Base-by-base conservation (phyloP, 148 eudicot species). In the Cornus controversa region DNA sequence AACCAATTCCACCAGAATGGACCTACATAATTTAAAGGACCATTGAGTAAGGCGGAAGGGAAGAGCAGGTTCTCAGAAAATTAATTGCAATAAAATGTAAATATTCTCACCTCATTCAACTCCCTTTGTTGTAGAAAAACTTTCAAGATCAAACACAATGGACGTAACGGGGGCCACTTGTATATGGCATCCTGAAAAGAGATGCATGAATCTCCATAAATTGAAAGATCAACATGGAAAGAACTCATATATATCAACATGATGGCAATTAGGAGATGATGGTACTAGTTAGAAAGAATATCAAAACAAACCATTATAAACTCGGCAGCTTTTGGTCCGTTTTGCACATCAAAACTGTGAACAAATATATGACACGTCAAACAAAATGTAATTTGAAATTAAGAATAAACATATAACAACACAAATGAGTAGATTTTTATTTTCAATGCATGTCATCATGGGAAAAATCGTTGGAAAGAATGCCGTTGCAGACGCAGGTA, bases 61-160 rank as follows among this genome's bases (percentile, higher is more conserved):
- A 67, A 60, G 70, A 63, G 72, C 58, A 69, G 20, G 57, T 60
- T 67, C 5, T 16, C 40, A 29, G 36, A 18, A 63, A 11, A 31
- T 45, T 71, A 66, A 74, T 27, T 29, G 2, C 4, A 5, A 67
- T 29, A 82, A 72, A 3, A 3, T 25, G 9, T 22, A 60, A 36
- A 23, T 18, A 34, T 18, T 28, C 67, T 47, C 27, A 93, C 99
- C 97, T 96, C 98, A 77, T 93, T 96, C 70, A 96, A 81, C 85
- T 90, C 97, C 83, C 99, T 89, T 86, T 96, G 99, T 84, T 96
- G 99, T 78, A 96, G 81, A 85, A 96, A 96, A 76, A 93, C 92
- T 84, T 96, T 96, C 76, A 96, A 88, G 42, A 96, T 93, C 85
- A 96, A 86, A 85, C 99, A 96, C 83, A 96, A 86, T 58, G 98